Base-by-base conservation (phyloP, 176 grass and related monocot species). In the Olyra latifolia region DNA sequence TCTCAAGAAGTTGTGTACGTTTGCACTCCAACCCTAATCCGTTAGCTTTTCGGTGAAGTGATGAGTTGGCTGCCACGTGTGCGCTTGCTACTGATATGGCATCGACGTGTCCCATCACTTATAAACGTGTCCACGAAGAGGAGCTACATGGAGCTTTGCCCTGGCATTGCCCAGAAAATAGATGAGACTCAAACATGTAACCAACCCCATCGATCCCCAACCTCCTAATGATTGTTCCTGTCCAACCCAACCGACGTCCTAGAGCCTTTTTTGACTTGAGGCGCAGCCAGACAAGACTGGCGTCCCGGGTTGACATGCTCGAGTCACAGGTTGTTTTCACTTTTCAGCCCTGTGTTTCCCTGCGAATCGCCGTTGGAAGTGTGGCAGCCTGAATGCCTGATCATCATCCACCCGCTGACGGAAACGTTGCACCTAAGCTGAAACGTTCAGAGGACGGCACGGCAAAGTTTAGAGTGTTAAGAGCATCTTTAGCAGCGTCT, bases 381-480 rank as follows among this genome's bases (percentile, higher is more conserved):
- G 12, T 11, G 23, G 41, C 17, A 8, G 41, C 41, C n/a, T 6
- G n/a, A 69, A 15, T 0, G 41, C 41, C n/a, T 6, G n/a, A 69
- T 25, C 1, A 44, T 68, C 20, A 24, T 35, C 32, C 32, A 44
- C 39, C 43, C 1, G n/a, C 20, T 13, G 42, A 69, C 9, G 66
- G 14, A 47, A 69, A 69, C 66, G 66, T 69, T 28, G 42, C 12
- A 47, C 42, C 59, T 22, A 23, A 49, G 59, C 27, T 27, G 72
- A 39, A 67, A 20, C 23, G 52, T 69, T 57, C 82, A 48, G 62
- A 58, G 52, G 40, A 69, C 66, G 54, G 45, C 52, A 25, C 14
- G 11, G 40, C 19, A 38, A 66, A 15, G 62, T 3, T 15, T 24
- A 12, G 16, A 42, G 40, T 58, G 1, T 71, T 17, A 42, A 55